These are phyloP conservation scores for Huntiella moniliformis DNA, from an alignment of 2,329 filamentous ascomycete genomes.

Conservation along the genomic window DNA sequence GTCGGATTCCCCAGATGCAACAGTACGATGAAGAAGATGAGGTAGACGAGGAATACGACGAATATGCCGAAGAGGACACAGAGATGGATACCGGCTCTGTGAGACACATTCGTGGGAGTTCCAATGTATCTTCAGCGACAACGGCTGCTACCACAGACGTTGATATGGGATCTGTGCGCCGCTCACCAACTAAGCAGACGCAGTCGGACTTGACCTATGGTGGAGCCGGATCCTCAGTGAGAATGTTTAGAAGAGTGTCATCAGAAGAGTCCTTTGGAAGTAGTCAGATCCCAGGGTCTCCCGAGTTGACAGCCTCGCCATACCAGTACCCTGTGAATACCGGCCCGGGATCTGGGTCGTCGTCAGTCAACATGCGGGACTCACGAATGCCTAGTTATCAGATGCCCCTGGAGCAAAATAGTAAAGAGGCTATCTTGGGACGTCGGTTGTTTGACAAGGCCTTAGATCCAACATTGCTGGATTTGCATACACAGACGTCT, in stretches of 20 bases:
- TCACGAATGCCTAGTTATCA: conserved; percentile 36
- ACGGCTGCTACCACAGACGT: background rate
- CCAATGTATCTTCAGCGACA: background rate
- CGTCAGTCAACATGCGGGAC: conserved; percentile 29
- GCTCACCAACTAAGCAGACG: conserved; percentile 31
- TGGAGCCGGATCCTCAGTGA: conserved; percentile 78
- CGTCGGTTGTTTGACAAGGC: conserved; percentile 64
- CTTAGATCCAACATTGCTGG: conserved; percentile 65
- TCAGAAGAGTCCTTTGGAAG: conserved; percentile 41
- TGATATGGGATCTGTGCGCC: conserved; percentile 9
- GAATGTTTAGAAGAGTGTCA: conserved; percentile 70
- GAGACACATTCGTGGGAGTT: background rate
- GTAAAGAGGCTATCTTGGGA: conserved; percentile 70
- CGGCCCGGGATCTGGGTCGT: background rate
- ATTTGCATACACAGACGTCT: conserved; percentile 66
- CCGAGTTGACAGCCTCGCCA: conserved; percentile 15
- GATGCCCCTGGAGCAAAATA: conserved; percentile 35
- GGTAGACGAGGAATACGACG: conserved; percentile 68
- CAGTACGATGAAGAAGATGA: conserved; percentile 80
- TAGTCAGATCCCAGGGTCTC: conserved; percentile 15
- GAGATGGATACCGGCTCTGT: conserved; percentile 23
- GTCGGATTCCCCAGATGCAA: conserved; percentile 40
- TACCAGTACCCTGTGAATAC: conserved; percentile 16
- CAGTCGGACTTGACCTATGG: conserved; percentile 85
- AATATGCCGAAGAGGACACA: conserved; percentile 1